A percentile compares a stretch with the other conserved stretches of the same genome.
Evolutionary conservation across 192 early-diverging fungal genomes (phyloP).

Genomic region (Cladochytrium replicatum): DNA sequence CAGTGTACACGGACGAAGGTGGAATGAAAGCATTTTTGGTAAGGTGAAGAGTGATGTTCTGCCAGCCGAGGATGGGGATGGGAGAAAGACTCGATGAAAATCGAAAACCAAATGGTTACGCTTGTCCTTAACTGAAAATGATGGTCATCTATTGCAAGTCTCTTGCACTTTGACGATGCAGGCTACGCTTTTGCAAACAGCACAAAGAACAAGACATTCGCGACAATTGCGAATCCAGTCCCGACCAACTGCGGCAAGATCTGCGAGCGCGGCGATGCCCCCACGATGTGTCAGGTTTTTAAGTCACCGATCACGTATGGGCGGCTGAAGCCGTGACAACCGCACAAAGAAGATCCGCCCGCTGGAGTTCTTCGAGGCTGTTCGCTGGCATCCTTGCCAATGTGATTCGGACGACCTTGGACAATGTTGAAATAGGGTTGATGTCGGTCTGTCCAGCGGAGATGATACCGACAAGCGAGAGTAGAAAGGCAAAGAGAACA

Average conservation of each 20-base stretch:
- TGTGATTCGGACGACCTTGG: constrained; percentile 72
- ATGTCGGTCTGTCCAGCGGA: constrained; percentile 75
- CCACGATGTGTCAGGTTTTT: constrained; percentile 76
- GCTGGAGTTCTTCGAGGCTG: constrained; percentile 38
- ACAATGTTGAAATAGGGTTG: constrained; percentile 74
- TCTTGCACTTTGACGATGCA: constrained; percentile 32
- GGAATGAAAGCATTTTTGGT: constrained; percentile 14
- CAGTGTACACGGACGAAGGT: constrained; percentile 23
- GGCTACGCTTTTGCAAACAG: constrained; percentile 56
- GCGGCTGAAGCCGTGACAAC: constrained; percentile 62
- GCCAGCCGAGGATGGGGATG: constrained; percentile 12
- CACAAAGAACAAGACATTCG: constrained; percentile 45
- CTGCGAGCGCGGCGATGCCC: constrained; percentile 73
- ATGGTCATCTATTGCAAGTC: too few species aligned
- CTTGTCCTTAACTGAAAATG: too few species aligned
- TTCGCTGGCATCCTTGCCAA: constrained; percentile 63
- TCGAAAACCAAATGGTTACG: too few species aligned
- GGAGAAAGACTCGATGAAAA: constrained; percentile 21
- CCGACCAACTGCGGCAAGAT: constrained; percentile 77
- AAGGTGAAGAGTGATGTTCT: not conserved
- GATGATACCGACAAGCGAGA: constrained; percentile 70
- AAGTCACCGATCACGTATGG: constrained; percentile 69
- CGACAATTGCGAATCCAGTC: constrained; percentile 53
- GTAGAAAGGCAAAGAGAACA: constrained; percentile 58
- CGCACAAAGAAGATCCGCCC: constrained; percentile 65